Conservation (phyloP, 2,329 filamentous ascomycete genomes). For the Stachybotrys chlorohalonatus region DNA sequence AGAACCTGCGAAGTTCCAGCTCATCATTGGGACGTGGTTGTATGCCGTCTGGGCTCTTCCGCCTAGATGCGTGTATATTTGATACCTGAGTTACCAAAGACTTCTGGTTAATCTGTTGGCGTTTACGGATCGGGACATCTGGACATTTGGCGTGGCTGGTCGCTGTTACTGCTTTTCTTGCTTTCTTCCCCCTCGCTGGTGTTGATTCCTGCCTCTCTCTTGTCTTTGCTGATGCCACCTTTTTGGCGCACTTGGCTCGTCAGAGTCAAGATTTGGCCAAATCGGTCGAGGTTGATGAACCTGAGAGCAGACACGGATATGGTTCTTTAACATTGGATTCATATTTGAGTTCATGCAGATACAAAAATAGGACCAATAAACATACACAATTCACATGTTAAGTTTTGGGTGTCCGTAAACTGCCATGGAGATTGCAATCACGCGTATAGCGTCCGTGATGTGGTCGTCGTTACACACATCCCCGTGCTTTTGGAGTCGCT, state of each 20-base stretch:
- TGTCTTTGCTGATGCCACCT: not conserved
- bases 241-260: not conserved
- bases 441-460: no score
- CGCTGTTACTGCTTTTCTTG: conserved; percentile 7
- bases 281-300: no score
- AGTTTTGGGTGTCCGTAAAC: no score
- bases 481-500: no score
- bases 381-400: no score
- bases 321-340: no score
- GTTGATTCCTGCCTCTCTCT: conserved; percentile 5
- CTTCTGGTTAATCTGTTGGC: conserved; percentile 13
- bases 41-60: conserved; percentile 8
- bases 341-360: no score
- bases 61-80: conserved; percentile 20
- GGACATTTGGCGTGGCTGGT: conserved; percentile 19
- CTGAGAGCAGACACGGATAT: no score
- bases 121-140: conserved; percentile 5
- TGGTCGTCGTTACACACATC: no score
- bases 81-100: conserved; percentile 20
- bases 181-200: conserved; percentile 1
- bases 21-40: not conserved
- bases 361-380: no score
- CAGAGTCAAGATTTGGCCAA: no score
- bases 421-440: no score
- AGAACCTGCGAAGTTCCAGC: not conserved